Evolutionary conservation across 257 asterid genomes (phyloP).

Genomic region (Prunella vulgaris): DNA sequence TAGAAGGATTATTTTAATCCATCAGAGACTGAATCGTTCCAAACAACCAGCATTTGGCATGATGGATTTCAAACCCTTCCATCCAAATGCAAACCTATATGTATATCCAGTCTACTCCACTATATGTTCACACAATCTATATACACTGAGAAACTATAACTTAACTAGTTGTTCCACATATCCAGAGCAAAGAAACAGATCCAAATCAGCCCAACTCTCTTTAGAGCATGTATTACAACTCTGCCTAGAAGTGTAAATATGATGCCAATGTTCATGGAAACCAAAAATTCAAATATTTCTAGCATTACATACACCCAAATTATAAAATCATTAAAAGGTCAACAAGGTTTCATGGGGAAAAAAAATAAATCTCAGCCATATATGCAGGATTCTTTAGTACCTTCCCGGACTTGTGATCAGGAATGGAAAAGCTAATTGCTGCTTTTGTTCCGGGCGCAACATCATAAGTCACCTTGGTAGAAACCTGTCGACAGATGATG

Average conservation of each 20-base stretch:
- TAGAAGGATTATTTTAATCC: neutral
- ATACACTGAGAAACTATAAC: neutral
- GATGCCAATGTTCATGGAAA: neutral
- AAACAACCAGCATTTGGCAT: neutral
- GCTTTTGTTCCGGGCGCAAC: constrained; percentile 61
- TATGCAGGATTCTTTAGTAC: constrained; percentile 26
- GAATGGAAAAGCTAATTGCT: constrained; percentile 68
- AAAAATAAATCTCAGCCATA: neutral
- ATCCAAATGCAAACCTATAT: neutral
- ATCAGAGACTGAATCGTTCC: neutral
- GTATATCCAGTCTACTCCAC: neutral
- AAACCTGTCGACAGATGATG: neutral
- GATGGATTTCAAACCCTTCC: neutral
- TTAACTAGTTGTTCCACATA: neutral
- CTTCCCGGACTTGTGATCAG: constrained; percentile 94
- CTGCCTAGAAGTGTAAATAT: neutral
- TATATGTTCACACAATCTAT: neutral
- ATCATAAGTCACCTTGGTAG: constrained; percentile 61
- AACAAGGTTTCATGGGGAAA: neutral
- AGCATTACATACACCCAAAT: neutral
- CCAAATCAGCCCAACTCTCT: neutral
- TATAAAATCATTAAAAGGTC: neutral
- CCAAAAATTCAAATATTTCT: neutral
- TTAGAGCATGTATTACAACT: neutral
- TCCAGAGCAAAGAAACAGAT: neutral